Conservation (phyloP, 2,329 filamentous ascomycete genomes). For the Pseudocercospora eumusae region DNA sequence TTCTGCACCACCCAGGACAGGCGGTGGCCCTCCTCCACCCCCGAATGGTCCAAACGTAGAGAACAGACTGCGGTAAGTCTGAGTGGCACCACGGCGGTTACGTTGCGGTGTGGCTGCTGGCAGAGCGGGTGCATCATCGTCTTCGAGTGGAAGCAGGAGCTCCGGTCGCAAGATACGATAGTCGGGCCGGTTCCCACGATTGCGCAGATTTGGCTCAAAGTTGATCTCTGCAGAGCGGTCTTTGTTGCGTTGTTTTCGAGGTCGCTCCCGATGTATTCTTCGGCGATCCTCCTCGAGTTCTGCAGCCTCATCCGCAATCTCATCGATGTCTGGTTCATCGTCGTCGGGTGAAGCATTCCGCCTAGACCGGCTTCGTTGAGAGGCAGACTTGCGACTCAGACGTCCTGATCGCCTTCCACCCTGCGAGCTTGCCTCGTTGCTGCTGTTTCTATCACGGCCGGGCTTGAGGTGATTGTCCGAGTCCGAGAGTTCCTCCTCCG, state of each 20-base stretch:
- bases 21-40: slow-evolving; percentile 71
- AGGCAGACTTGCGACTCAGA: slow-evolving; percentile 51
- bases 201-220: slow-evolving; percentile 56
- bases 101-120: slow-evolving; percentile 64
- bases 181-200: slow-evolving; percentile 71
- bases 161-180: slow-evolving; percentile 84
- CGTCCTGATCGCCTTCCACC: slow-evolving; percentile 55
- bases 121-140: slow-evolving; percentile 66
- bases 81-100: slow-evolving; percentile 62
- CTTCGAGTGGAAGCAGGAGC: slow-evolving; percentile 69
- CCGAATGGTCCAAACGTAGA: slow-evolving; percentile 92
- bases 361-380: slow-evolving; percentile 46
- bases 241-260: slow-evolving; percentile 37
- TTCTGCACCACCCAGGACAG: slow-evolving; percentile 73
- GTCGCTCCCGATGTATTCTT: slow-evolving; percentile 41
- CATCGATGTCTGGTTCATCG: slow-evolving; percentile 50
- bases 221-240: slow-evolving; percentile 33
- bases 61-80: slow-evolving; percentile 75
- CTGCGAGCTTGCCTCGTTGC: slow-evolving; percentile 44
- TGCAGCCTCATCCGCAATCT: slow-evolving; percentile 59
- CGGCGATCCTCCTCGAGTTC: slow-evolving; percentile 57
- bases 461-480: slow-evolving; percentile 49
- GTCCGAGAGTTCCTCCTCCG: slow-evolving; percentile 54
- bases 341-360: slow-evolving; percentile 51
- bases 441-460: slow-evolving; percentile 49